phyloP scores from a whole-genome alignment of 2,329 filamentous ascomycete species.

The Pseudophaeomoniella oleicola region DNA sequence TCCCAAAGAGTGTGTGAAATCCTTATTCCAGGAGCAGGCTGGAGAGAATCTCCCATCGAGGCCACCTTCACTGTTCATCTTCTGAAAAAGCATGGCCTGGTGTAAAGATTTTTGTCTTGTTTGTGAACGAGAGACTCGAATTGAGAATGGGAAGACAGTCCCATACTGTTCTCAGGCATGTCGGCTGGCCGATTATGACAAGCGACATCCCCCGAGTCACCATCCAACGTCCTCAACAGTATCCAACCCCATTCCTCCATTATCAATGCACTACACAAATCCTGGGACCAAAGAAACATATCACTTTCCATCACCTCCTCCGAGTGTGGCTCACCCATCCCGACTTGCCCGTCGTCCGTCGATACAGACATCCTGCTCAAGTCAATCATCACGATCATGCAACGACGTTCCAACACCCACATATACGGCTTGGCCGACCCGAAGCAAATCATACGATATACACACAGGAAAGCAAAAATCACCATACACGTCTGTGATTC shows the following conservation, averaged over 20 bases:
- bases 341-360: background rate
- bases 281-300: background rate
- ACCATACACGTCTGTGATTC: no score
- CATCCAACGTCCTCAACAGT: conserved; percentile 16
- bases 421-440: no score
- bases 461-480: no score
- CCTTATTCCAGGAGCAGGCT: no score
- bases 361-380: no score
- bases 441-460: no score
- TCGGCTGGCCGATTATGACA: conserved; percentile 71
- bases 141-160: conserved; percentile 46
- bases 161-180: conserved; percentile 83
- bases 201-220: conserved; percentile 2
- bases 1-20: no score
- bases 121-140: conserved; percentile 71
- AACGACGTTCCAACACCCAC: no score
- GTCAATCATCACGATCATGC: no score
- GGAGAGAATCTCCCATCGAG: no score
- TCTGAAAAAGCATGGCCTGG: background rate
- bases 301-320: background rate
- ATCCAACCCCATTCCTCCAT: conserved; percentile 9
- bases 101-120: conserved; percentile 69
- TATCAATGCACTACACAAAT: background rate
- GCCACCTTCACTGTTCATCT: no score
- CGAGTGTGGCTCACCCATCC: background rate